Evolutionary conservation across 2,329 filamentous ascomycete genomes (phyloP).

Genomic region (Fusarium oligoseptatum): DNA sequence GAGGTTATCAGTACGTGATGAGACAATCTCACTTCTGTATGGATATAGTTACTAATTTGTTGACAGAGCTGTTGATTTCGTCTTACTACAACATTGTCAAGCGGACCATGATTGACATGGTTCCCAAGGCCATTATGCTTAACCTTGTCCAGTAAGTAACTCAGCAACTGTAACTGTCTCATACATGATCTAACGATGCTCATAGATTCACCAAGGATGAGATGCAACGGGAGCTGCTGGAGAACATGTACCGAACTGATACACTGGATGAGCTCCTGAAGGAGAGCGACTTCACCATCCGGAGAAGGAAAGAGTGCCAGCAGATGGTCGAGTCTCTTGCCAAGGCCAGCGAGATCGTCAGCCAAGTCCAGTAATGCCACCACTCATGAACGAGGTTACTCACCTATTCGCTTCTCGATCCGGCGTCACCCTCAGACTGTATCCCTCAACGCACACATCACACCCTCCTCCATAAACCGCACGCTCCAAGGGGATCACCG

Average conservation of each 20-base stretch:
- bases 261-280: constrained; percentile 95
- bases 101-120: constrained; percentile 99
- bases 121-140: constrained; percentile 99
- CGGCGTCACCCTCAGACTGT: constrained; percentile 24
- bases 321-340: constrained; percentile 97
- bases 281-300: constrained; percentile 96
- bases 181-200: constrained; percentile 35
- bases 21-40: not conserved
- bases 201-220: constrained; percentile 92
- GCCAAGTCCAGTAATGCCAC: constrained; percentile 72
- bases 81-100: constrained; percentile 99
- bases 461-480: constrained; percentile 20
- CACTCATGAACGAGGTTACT: constrained; percentile 18
- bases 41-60: constrained; percentile 24
- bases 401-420: constrained; percentile 25
- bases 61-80: constrained; percentile 87
- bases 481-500: constrained; percentile 12
- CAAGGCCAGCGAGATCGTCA: constrained; percentile 96
- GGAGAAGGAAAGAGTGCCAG: constrained; percentile 96
- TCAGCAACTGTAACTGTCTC: not conserved
- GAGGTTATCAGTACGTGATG: constrained; percentile 91
- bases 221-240: constrained; percentile 96
- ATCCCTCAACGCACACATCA: constrained; percentile 22
- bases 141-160: constrained; percentile 88
- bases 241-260: constrained; percentile 95